A percentile compares a stretch with the other conserved stretches of the same genome.
These are phyloP conservation scores for Reutealis trisperma DNA, from an alignment of 345 rosid species.

Conservation along the genomic window DNA sequence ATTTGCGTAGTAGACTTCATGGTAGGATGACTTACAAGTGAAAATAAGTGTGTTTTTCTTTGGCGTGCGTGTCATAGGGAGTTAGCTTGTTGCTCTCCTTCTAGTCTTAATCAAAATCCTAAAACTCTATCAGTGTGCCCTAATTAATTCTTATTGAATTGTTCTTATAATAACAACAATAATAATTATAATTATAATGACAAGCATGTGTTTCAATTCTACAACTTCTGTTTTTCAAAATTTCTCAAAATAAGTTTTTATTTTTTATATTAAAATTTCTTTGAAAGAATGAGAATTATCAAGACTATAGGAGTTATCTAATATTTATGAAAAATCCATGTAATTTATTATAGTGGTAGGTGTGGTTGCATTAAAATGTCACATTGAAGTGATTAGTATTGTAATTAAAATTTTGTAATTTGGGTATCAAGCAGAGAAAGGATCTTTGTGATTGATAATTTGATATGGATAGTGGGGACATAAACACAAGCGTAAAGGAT, in stretches of 20 bases:
- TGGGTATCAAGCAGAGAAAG: no score
- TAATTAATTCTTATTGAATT: no score
- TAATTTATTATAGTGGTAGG: neutral
- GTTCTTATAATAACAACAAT: no score
- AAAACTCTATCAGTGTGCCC: neutral
- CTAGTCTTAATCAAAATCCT: neutral
- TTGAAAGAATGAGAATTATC: no score
- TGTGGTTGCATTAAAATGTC: neutral
- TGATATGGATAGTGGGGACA: slow-evolving; percentile 1
- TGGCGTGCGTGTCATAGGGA: neutral
- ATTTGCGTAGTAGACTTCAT: neutral
- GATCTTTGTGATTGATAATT: no score
- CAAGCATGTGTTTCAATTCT: no score
- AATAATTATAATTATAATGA: no score
- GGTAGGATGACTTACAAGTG: neutral
- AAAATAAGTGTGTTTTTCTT: neutral
- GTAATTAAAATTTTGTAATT: neutral
- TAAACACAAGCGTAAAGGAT: neutral
- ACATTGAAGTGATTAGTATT: neutral
- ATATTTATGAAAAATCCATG: neutral
- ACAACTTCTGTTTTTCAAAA: no score
- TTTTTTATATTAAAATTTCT: no score
- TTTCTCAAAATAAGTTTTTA: no score
- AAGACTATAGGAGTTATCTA: no score
- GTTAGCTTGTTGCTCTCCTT: neutral